Conservation (phyloP, 345 rosid species). For the Brassica cretica region DNA sequence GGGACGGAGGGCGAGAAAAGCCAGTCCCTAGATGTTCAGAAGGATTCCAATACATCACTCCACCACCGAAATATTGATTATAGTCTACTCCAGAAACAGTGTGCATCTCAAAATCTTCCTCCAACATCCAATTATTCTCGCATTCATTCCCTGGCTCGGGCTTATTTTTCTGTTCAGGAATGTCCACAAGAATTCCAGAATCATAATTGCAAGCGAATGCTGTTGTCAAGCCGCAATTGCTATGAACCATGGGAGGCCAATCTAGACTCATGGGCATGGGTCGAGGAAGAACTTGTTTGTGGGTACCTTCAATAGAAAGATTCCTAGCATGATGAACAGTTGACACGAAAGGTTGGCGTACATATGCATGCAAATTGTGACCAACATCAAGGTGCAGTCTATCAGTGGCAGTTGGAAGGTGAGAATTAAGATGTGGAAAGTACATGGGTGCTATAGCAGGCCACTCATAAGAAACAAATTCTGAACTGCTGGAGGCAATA, state of each 20-base stretch:
- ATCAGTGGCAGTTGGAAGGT: conserved; percentile 83
- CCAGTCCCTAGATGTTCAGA: conserved; percentile 81
- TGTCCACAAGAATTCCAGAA: conserved; percentile 66
- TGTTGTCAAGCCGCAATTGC: conserved; percentile 65
- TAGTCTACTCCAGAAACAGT: conserved; percentile 84
- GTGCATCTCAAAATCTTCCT: conserved; percentile 88
- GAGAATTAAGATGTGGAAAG: conserved; percentile 71
- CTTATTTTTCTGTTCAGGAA: conserved; percentile 56
- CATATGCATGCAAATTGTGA: conserved; percentile 71
- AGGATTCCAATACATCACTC: conserved; percentile 98
- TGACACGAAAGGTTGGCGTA: conserved; percentile 75
- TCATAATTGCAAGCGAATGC: conserved; percentile 70
- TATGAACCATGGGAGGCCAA: conserved; percentile 95
- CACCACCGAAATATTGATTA: conserved; percentile 93
- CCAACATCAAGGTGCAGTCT: conserved; percentile 96
- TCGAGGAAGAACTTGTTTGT: conserved; percentile 64
- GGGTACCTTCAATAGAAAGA: conserved; percentile 61
- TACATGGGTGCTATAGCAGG: conserved; percentile 72
- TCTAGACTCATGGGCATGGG: conserved; percentile 88
- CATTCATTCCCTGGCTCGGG: conserved; percentile 65
- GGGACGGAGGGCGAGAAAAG: conserved; percentile 94
- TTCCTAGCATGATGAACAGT: conserved; percentile 74
- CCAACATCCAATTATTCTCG: conserved; percentile 86
- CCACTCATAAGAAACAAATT: conserved; percentile 80
- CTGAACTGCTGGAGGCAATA: conserved; percentile 49